phyloP scores from a whole-genome alignment of 176 grass and related monocot genomes.

The Typha latifolia region DNA sequence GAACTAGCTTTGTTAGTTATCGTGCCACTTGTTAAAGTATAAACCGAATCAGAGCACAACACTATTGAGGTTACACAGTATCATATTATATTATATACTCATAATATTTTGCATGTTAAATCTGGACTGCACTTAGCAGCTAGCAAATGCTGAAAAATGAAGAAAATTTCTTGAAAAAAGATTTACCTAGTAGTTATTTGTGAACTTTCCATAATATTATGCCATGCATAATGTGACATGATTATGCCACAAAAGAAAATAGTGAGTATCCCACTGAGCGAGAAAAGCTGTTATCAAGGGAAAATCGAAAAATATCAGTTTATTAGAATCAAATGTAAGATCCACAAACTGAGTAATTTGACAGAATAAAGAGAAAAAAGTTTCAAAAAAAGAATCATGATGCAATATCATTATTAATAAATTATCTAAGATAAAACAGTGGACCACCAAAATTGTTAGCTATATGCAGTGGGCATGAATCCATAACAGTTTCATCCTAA shows the following conservation, averaged over 20 bases:
- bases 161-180: neutral
- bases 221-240: slow-evolving; percentile 23
- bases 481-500: no score
- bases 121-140: neutral
- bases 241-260: slow-evolving; percentile 23
- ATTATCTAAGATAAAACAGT: no score
- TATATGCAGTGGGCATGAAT: no score
- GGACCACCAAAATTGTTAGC: no score
- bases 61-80: no score
- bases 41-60: no score
- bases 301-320: neutral
- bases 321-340: neutral
- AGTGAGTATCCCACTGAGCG: slow-evolving; percentile 19
- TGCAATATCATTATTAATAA: no score
- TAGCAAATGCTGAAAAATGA: neutral
- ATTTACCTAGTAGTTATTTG: slow-evolving; percentile 21
- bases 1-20: no score
- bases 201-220: slow-evolving; percentile 15
- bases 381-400: no score
- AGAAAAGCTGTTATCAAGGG: slow-evolving; percentile 10
- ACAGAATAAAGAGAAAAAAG: neutral
- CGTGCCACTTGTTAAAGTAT: no score
- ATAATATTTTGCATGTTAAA: neutral
- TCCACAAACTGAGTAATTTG: neutral
- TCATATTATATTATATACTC: neutral